phyloP scores from a whole-genome alignment of 768 basidiomycete species.

The Symmetrospora coprosmae region DNA sequence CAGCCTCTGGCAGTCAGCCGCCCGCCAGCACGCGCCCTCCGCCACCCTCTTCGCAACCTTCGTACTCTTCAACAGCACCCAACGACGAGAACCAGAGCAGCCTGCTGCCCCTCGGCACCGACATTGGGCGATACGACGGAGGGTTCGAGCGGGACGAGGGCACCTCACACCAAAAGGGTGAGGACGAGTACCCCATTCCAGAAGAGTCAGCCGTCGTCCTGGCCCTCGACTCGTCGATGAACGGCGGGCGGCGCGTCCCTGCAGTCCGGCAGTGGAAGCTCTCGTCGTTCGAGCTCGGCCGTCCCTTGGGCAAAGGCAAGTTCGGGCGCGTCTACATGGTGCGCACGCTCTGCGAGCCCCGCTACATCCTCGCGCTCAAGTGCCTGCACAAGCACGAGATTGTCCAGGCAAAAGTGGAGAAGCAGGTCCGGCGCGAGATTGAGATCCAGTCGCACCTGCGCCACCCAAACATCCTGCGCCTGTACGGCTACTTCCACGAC shows the following conservation, averaged over 20 bases:
- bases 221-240: conserved; percentile 74
- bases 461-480: conserved; percentile 81
- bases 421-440: conserved; percentile 91
- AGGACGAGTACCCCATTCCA: not conserved
- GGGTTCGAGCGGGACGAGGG: conserved; percentile 82
- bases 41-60: not conserved
- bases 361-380: conserved; percentile 91
- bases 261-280: conserved; percentile 55
- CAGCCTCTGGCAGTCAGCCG: too few species aligned
- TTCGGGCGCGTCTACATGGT: conserved; percentile 99
- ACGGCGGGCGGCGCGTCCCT: not conserved
- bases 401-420: conserved; percentile 77
- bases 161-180: conserved; percentile 43
- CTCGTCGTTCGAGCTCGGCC: conserved; percentile 78
- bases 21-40: not conserved
- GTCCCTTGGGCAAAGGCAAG: conserved; percentile 95
- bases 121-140: conserved; percentile 56
- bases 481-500: conserved; percentile 97
- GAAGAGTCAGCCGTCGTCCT: conserved; percentile 57
- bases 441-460: conserved; percentile 90
- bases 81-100: not conserved
- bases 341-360: conserved; percentile 69
- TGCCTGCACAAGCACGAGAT: conserved; percentile 95
- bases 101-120: not conserved
- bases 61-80: not conserved